A percentile compares a stretch with the other conserved stretches of the same genome.
Evolutionary conservation across 352 stramenopile species (phyloP).

Genomic region (Globisporangium sylvaticum): DNA sequence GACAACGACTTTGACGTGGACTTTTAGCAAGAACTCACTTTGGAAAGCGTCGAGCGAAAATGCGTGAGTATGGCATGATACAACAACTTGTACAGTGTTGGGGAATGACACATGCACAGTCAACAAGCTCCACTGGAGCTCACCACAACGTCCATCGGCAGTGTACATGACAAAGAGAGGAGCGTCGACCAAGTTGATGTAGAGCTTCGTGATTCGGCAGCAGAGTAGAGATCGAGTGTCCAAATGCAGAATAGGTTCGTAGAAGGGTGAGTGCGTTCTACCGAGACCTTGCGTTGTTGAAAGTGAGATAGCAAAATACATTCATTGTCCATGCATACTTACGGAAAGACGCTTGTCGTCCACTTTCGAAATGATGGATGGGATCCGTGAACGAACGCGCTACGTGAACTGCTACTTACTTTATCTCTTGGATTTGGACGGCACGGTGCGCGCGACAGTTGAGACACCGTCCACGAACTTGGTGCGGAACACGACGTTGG

Average conservation of each 20-base stretch:
- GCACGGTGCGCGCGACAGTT: slow-evolving; percentile 95
- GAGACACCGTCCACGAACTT: slow-evolving; percentile 99
- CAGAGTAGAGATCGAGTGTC: neutral
- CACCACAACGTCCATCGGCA: slow-evolving; percentile 17
- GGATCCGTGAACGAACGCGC: neutral
- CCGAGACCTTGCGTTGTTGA: neutral
- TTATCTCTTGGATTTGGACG: slow-evolving; percentile 55
- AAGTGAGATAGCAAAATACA: slow-evolving; percentile 6
- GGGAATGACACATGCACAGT: no score
- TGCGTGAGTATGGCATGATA: no score
- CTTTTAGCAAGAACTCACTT: slow-evolving; percentile 23
- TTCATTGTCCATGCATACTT: slow-evolving; percentile 9
- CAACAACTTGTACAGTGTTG: no score
- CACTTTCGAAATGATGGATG: neutral
- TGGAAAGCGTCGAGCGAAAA: no score
- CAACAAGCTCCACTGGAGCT: slow-evolving; percentile 35
- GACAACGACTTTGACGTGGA: slow-evolving; percentile 64
- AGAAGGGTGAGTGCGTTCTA: no score
- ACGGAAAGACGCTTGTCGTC: neutral
- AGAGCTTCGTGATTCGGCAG: neutral
- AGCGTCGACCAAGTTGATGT: slow-evolving; percentile 10
- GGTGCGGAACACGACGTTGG: slow-evolving; percentile 99
- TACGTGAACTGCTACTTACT: neutral
- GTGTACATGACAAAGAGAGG: neutral
- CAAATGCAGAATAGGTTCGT: no score